Conservation (phyloP, 2,329 filamentous ascomycete species). For the Parastagonospora nodorum region DNA sequence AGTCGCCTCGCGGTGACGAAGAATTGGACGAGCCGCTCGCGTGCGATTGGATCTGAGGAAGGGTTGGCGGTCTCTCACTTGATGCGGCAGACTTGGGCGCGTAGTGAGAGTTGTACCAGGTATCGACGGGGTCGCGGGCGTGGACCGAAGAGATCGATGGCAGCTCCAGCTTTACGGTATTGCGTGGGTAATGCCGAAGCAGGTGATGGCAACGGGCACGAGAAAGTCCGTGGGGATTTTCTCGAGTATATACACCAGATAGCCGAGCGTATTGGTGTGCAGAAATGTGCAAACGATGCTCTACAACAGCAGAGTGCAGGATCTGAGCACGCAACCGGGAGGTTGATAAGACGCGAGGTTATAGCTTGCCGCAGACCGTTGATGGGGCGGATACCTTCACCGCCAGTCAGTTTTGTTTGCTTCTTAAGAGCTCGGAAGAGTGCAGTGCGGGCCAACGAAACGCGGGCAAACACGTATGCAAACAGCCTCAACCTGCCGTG, state of each 20-base stretch:
- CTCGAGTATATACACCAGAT: slow-evolving; percentile 30
- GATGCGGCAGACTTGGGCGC: slow-evolving; percentile 68
- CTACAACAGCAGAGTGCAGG: slow-evolving; percentile 36
- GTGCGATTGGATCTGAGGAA: slow-evolving; percentile 70
- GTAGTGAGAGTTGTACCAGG: slow-evolving; percentile 72
- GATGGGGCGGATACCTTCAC: slow-evolving; percentile 32
- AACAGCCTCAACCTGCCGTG: slow-evolving; percentile 24
- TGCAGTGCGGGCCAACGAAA: slow-evolving; percentile 31
- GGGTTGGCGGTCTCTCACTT: slow-evolving; percentile 74
- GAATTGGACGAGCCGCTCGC: slow-evolving; percentile 69
- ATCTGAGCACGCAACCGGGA: slow-evolving; percentile 37
- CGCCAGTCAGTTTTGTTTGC: slow-evolving; percentile 45
- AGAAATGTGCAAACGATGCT: slow-evolving; percentile 20
- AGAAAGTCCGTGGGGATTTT: slow-evolving; percentile 17
- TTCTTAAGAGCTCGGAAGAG: slow-evolving; percentile 26
- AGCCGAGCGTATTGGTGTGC: slow-evolving; percentile 25
- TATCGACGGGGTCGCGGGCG: slow-evolving; percentile 76
- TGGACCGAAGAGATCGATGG: slow-evolving; percentile 84
- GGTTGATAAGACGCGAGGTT: slow-evolving; percentile 30
- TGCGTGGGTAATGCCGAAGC: slow-evolving; percentile 30
- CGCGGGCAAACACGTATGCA: slow-evolving; percentile 36
- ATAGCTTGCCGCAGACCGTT: slow-evolving; percentile 28
- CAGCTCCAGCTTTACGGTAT: slow-evolving; percentile 93
- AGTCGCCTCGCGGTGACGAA: slow-evolving; percentile 77
- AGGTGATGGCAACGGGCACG: slow-evolving; percentile 5